Conservation (phyloP, 2,329 filamentous ascomycete genomes). For the Aspergillus niger region DNA sequence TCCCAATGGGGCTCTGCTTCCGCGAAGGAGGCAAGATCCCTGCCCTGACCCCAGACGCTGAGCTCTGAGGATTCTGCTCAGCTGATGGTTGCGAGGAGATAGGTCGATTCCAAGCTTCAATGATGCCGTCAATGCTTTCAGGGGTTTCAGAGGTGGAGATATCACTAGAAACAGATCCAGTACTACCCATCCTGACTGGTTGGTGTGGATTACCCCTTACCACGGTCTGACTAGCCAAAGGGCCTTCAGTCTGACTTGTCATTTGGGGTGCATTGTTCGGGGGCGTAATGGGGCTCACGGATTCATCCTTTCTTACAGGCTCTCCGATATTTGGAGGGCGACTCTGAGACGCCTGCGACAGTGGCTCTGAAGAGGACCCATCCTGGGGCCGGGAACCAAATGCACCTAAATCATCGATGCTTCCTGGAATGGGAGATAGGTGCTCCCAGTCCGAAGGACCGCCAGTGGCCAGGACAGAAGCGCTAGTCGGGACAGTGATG, state of each 20-base stretch:
- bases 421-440: slow-evolving; percentile 37
- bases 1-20: slow-evolving; percentile 17
- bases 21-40: slow-evolving; percentile 14
- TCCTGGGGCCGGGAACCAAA: slow-evolving; percentile 24
- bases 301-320: slow-evolving; percentile 6
- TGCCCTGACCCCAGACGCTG: background rate
- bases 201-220: slow-evolving; percentile 16
- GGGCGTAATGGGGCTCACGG: slow-evolving; percentile 11
- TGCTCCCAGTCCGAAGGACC: slow-evolving; percentile 53
- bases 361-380: slow-evolving; percentile 7
- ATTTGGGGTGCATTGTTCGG: background rate
- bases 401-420: slow-evolving; percentile 39
- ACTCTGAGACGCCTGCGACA: slow-evolving; percentile 16
- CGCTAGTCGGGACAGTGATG: slow-evolving; percentile 22
- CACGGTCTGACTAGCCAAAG: slow-evolving; percentile 29
- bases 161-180: slow-evolving; percentile 29
- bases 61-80: slow-evolving; percentile 5
- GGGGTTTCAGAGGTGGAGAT: slow-evolving; percentile 30
- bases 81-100: slow-evolving; percentile 20
- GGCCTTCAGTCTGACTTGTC: slow-evolving; percentile 12
- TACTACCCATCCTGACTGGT: slow-evolving; percentile 32
- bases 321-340: slow-evolving; percentile 14
- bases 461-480: slow-evolving; percentile 45
- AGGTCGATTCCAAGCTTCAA: slow-evolving; percentile 47
- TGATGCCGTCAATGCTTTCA: slow-evolving; percentile 47